Evolutionary conservation across 2,329 filamentous ascomycete species (phyloP).

Genomic region (Fusarium cyanostomum): DNA sequence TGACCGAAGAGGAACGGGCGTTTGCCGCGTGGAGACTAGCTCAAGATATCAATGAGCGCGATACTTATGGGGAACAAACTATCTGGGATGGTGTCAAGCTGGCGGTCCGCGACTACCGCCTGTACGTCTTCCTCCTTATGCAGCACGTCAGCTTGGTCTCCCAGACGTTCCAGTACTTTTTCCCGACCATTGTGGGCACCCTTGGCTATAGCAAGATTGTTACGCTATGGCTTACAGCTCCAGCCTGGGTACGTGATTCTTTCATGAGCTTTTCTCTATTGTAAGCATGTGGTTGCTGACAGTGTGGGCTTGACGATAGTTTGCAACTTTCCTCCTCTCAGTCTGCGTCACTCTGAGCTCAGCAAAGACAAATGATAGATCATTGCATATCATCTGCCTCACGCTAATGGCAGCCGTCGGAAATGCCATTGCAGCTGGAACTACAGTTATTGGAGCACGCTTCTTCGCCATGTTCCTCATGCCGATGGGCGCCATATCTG

Average conservation of each 20-base stretch:
- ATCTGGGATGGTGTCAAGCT: constrained; percentile 58
- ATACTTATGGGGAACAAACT: constrained; percentile 49
- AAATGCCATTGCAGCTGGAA: constrained; percentile 64
- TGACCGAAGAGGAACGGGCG: constrained; percentile 59
- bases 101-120: constrained; percentile 58
- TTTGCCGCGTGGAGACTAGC: constrained; percentile 63
- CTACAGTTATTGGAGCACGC: constrained; percentile 59
- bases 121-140: constrained; percentile 64
- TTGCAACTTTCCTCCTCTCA: constrained; percentile 62
- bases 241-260: constrained; percentile 60
- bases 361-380: constrained; percentile 63
- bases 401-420: constrained; percentile 63
- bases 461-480: constrained; percentile 73
- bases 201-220: constrained; percentile 64
- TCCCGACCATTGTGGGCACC: constrained; percentile 70
- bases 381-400: constrained; percentile 63
- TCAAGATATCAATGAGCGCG: constrained; percentile 58
- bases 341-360: constrained; percentile 65
- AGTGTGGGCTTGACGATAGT: constrained; percentile 35
- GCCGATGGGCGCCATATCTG: constrained; percentile 62
- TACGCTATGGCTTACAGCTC: constrained; percentile 66
- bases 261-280: not conserved
- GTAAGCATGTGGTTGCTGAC: not conserved
- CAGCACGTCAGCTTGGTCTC: constrained; percentile 62
- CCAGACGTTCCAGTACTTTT: constrained; percentile 72